Percentiles rank a stretch among this genome's conserved stretches.
Evolutionary conservation across 805 yeast species (phyloP).

Genomic region (Starmerella floricola): DNA sequence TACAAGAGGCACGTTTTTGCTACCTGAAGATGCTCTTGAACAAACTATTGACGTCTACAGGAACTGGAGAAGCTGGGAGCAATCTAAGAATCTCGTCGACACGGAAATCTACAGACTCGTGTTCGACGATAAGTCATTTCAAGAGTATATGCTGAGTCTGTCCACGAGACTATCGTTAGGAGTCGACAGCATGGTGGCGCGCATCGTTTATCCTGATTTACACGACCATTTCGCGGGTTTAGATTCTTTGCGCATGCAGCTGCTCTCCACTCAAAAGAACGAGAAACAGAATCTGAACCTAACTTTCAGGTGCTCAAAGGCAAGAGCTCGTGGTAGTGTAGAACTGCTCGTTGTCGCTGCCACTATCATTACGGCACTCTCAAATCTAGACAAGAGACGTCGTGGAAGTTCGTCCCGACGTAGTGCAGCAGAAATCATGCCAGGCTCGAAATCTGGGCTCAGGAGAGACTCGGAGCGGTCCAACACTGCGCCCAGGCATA

Average conservation of each 20-base stretch:
- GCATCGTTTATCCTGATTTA: conserved; percentile 12
- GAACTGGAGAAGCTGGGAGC: conserved; percentile 89
- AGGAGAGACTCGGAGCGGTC: too few relatives aligned
- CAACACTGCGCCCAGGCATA: too few relatives aligned
- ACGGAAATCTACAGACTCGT: conserved; percentile 23
- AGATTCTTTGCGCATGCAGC: conserved; percentile 5
- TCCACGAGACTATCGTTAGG: conserved; percentile 5
- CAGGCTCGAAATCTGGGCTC: too few relatives aligned
- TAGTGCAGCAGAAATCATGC: neutral
- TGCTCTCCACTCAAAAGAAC: conserved; percentile 10
- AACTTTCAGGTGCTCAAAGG: conserved; percentile 17
- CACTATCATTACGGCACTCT: conserved; percentile 1
- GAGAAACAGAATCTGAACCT: conserved; percentile 17
- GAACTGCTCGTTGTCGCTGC: conserved; percentile 17
- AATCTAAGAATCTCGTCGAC: conserved; percentile 14
- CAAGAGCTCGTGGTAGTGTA: conserved; percentile 21
- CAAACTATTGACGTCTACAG: conserved; percentile 50
- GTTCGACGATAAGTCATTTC: conserved; percentile 14
- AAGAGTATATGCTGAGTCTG: conserved; percentile 15
- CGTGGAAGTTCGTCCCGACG: neutral
- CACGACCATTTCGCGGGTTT: conserved; percentile 16
- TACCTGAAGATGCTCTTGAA: conserved; percentile 42
- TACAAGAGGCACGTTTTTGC: conserved; percentile 30
- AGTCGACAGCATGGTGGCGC: conserved; percentile 15
- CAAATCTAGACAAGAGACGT: neutral